Percentiles rank a stretch among this genome's conserved stretches.
phyloP scores from a whole-genome alignment of 352 stramenopile genomes.

The Phytophthora kernoviae region DNA sequence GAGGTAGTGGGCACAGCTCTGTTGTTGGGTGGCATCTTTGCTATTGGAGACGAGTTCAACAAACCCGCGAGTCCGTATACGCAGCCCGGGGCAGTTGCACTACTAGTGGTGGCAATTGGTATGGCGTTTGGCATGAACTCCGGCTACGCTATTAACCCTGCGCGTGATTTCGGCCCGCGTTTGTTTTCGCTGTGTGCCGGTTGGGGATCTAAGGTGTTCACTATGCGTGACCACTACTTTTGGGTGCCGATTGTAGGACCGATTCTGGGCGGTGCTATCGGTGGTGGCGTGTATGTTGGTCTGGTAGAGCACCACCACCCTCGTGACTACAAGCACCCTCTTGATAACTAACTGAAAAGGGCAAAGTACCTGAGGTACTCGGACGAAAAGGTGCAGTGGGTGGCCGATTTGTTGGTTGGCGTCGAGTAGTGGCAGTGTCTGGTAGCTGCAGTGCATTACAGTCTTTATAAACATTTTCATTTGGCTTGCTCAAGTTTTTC shows the following conservation, averaged over 20 bases:
- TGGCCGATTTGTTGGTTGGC: too few species aligned
- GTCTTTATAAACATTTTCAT: too few species aligned
- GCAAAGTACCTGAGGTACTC: too few species aligned
- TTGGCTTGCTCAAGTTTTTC: too few species aligned
- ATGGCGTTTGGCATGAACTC: conserved; percentile 74
- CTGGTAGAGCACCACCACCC: conserved; percentile 37
- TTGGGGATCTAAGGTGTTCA: conserved; percentile 44
- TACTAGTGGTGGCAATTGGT: conserved; percentile 56
- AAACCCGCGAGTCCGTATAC: conserved; percentile 43
- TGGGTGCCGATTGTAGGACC: conserved; percentile 56
- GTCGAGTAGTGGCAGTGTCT: too few species aligned
- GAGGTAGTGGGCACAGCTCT: conserved; percentile 57
- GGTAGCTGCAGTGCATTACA: too few species aligned
- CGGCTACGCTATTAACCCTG: conserved; percentile 66
- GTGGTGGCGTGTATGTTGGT: conserved; percentile 28
- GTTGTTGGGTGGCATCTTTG: conserved; percentile 51
- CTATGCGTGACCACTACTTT: conserved; percentile 47
- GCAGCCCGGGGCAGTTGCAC: conserved; percentile 41
- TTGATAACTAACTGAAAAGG: neutral
- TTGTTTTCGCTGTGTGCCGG: conserved; percentile 42
- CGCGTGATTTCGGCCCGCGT: conserved; percentile 48
- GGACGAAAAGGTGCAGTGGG: too few species aligned
- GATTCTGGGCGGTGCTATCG: conserved; percentile 34
- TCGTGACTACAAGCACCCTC: conserved; percentile 22
- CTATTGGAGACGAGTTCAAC: conserved; percentile 54